Base-by-base conservation (phyloP, 345 rosid species). In the Acer negundo region DNA sequence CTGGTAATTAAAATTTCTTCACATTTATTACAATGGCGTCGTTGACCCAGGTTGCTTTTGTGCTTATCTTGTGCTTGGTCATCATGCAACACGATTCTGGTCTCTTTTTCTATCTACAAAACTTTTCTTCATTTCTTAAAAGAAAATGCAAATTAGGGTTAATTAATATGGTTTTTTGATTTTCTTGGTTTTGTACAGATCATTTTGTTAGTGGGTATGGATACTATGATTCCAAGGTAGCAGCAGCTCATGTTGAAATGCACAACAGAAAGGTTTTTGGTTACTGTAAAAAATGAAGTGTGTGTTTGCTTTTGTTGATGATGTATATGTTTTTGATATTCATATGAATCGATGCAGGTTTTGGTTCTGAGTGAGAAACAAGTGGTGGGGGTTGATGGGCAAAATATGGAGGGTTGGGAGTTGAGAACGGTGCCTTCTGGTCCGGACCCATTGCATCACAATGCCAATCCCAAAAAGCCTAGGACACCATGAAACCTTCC, bases 371-470 rank as follows among this genome's bases (percentile, higher is more conserved):
- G 46, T 31, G 28, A 44, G 38, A 73, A 70, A 64, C 77, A 75
- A 65, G 64, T 72, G 74, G 23, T 17, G 22, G 26, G 4, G 11
- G 46, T 5, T 11, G 40, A 59, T 22, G 75, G 38, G 11, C 62
- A 51, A 77, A 69, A 56, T 11, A 2, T 77, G 59, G 58, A 19
- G 24, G 67, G 75, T 24, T 68, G 78, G 72, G 84, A 74, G 77
- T 28, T 87, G 19, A 83, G 85, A 77, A 26, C 38, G n/a, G 84
- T 70, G 72, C 88, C 90, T 1, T 73, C 79, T 42, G 90, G 90
- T n/a, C 90, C 87, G 56, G 90, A 87, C 51, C 88, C 90, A 12
- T 38, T 87, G 80, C 88, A 87, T 67, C 90, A 83, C n/a, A 74
- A 81, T 24, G 85, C 73, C 68, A 63, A 49, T 62, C 88, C 88